These are phyloP conservation scores for Colletotrichum sublineola DNA, from an alignment of 2,329 filamentous ascomycete genomes.

Conservation along the genomic window DNA sequence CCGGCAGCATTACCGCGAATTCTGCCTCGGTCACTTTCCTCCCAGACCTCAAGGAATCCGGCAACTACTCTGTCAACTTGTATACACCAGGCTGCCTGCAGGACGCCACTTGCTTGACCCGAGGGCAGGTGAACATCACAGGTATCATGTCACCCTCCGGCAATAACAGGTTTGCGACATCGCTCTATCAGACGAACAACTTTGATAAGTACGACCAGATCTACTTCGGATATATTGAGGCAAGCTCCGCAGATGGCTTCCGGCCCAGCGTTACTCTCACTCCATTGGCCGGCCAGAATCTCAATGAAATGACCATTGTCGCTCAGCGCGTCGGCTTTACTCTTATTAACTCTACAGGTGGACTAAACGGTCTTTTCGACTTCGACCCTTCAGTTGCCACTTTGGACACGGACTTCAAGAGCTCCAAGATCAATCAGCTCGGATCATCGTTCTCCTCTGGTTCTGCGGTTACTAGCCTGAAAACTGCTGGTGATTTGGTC, in stretches of 20 bases:
- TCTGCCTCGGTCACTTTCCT: constrained; percentile 80
- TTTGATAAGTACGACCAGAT: constrained; percentile 97
- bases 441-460: constrained; percentile 76
- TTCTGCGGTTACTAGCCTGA: constrained; percentile 79
- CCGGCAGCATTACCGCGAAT: constrained; percentile 66
- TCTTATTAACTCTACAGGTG: constrained; percentile 79
- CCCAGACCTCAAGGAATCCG: constrained; percentile 88
- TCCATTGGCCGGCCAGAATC: constrained; percentile 73
- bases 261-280: constrained; percentile 84
- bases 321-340: constrained; percentile 88
- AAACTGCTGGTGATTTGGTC: constrained; percentile 71
- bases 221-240: constrained; percentile 87
- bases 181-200: constrained; percentile 90
- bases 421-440: constrained; percentile 82
- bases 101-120: constrained; percentile 80
- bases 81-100: constrained; percentile 93
- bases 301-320: constrained; percentile 80
- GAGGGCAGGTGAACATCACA: constrained; percentile 87
- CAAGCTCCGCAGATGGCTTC: constrained; percentile 75
- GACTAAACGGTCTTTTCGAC: constrained; percentile 91
- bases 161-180: constrained; percentile 66
- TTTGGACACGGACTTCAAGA: constrained; percentile 73
- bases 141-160: constrained; percentile 72
- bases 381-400: constrained; percentile 77
- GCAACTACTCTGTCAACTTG: constrained; percentile 90